These are phyloP conservation scores for Trichophyton mentagrophytes DNA, from an alignment of 2,329 filamentous ascomycete genomes.

Conservation along the genomic window DNA sequence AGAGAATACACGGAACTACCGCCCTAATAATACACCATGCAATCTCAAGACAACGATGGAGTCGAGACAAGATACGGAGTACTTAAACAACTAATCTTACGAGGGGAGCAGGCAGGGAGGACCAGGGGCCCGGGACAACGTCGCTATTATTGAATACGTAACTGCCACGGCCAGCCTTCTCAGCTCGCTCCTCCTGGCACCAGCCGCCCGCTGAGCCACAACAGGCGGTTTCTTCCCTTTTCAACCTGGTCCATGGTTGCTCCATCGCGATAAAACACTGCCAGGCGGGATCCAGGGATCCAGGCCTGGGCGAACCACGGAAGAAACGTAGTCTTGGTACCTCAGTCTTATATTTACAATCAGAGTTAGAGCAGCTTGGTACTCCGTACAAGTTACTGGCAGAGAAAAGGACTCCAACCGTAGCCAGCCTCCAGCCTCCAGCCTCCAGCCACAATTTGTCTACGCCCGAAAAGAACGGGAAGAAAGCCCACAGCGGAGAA, in stretches of 20 bases:
- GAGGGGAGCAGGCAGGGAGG: neutral
- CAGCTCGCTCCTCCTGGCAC: neutral
- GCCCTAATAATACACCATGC: neutral
- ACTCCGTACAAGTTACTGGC: neutral
- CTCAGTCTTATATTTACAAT: neutral
- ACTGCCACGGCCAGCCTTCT: neutral
- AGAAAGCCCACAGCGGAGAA: neutral
- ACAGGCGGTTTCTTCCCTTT: neutral
- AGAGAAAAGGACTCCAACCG: neutral
- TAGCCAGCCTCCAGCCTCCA: neutral
- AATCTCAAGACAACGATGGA: neutral
- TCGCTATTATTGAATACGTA: neutral
- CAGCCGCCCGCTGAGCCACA: neutral
- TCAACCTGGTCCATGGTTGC: neutral
- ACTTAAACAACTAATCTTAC: neutral
- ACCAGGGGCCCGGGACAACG: neutral
- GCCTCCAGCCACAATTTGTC: neutral
- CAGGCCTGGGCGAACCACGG: neutral
- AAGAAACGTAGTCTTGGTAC: neutral
- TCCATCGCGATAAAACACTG: neutral
- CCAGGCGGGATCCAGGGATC: slow-evolving; percentile 1
- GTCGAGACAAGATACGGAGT: neutral
- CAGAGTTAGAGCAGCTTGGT: neutral
- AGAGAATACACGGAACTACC: neutral
- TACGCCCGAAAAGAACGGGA: neutral